Conservation (phyloP, 78 protist genomes). For the Dictyostelium purpureum region DNA sequence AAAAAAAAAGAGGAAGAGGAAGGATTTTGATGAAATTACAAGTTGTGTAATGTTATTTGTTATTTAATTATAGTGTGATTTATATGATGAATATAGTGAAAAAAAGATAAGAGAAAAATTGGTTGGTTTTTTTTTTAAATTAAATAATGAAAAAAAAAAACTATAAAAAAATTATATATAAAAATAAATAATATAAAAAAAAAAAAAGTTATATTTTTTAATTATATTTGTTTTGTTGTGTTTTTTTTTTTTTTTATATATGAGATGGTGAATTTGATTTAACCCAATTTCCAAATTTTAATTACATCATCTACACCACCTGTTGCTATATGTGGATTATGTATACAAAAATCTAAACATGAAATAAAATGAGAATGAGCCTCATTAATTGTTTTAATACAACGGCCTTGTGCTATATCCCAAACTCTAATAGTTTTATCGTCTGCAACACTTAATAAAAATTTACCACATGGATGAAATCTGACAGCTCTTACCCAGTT, state of each 20-base stretch:
- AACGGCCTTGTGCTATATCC: constrained; percentile 82
- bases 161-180: not conserved
- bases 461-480: constrained; percentile 82
- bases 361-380: constrained; percentile 82
- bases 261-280: not conserved
- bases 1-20: too few species aligned
- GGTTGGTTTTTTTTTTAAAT: too few species aligned
- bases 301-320: constrained; percentile 83
- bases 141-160: not conserved
- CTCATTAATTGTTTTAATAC: constrained; percentile 82
- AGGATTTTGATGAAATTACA: too few species aligned
- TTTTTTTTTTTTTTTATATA: not conserved
- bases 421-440: constrained; percentile 89
- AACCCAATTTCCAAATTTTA: constrained; percentile 69
- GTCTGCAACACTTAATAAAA: constrained; percentile 63
- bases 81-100: too few species aligned
- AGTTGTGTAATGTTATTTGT: too few species aligned
- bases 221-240: constrained; percentile 7
- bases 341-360: constrained; percentile 76
- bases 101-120: too few species aligned
- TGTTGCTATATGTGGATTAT: constrained; percentile 76
- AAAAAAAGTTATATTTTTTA: not conserved
- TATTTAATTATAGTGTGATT: too few species aligned
- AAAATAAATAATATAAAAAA: not conserved
- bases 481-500: constrained; percentile 77